Evolutionary conservation across 495 filamentous ascomycete species (phyloP), one percentile per base, ranked within the genome.

Genomic region (Penicillium psychrofluorescens): DNA sequence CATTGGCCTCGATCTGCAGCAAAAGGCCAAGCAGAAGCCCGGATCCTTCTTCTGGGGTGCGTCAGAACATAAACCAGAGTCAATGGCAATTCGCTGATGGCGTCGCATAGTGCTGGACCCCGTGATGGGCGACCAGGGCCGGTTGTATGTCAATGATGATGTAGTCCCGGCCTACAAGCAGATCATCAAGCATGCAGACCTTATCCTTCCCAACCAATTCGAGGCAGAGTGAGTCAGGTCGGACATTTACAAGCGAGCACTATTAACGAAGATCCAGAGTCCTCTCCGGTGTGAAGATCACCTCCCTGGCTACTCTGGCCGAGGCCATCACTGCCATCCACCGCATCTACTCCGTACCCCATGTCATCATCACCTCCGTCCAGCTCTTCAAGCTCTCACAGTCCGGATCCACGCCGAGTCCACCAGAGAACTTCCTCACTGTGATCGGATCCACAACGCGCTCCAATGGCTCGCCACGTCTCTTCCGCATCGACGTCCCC

Each of bases 111-210:
- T 95, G n/a, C 72, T 98, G 36, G 92, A 98, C 61, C 92, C 92
- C 1, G 94, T 98, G 11, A 98, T 98, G 92, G 92, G 92, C 36
- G 92, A 98, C 57, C 85, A 95, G 55, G 94, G 88, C 30, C 79
- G 77, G 32, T 70, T 97, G 14, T 98, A 98, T 61, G 89, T 98
- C 37, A 84, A 79, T 15, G 80, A 89, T 46, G 87, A 92, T 45
- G 88, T 92, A 3, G 84, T 95, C 29, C 89, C 90, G 0, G 86
- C 84, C n/a, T 98, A 96, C 62, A 89, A 85, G 61, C 74, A 71
- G 11, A 68, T 94, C 38, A 69, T 95, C 34, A 65, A 66, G 14
- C 75, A 90, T 53, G 94, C 92, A 5, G 94, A 98, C 59, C 61
- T 98, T 48, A 94, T 97, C 40, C 63, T 96, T 14, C 92, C 92